Conservation (phyloP, 1,284 basidiomycete genomes). For the Mycena citricolor region DNA sequence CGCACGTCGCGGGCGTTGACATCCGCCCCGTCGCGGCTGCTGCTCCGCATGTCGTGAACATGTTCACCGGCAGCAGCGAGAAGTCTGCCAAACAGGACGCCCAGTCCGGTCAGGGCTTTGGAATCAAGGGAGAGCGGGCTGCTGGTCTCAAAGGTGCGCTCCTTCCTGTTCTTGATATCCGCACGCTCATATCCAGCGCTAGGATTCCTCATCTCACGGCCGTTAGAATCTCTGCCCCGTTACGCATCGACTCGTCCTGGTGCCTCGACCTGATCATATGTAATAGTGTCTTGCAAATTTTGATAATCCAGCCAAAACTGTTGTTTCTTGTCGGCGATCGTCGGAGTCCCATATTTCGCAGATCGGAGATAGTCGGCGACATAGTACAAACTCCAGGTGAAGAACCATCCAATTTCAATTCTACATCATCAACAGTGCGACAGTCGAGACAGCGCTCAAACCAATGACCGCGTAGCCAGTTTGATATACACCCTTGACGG, state of each 20-base stretch:
- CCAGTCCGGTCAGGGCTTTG: conserved; percentile 68
- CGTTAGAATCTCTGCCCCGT: conserved; percentile 58
- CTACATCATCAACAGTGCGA: conserved; percentile 59
- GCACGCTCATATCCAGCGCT: neutral
- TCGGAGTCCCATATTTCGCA: too few relatives aligned
- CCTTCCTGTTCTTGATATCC: conserved; percentile 2
- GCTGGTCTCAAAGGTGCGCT: conserved; percentile 56
- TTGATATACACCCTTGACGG: conserved; percentile 75
- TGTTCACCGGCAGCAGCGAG: conserved; percentile 32
- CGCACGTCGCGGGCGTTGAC: conserved; percentile 34
- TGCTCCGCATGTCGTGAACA: conserved; percentile 37
- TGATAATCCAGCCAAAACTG: too few relatives aligned
- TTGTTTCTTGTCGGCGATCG: too few relatives aligned
- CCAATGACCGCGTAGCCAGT: conserved; percentile 86
- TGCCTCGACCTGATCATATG: too few relatives aligned
- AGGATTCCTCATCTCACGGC: conserved; percentile 53
- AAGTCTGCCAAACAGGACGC: conserved; percentile 24
- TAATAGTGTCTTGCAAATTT: too few relatives aligned
- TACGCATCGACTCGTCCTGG: conserved; percentile 39
- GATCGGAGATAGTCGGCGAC: too few relatives aligned
- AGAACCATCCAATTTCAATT: too few relatives aligned
- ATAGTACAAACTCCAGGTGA: too few relatives aligned
- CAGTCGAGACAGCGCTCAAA: conserved; percentile 73
- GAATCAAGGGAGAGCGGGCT: conserved; percentile 72
- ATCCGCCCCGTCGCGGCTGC: conserved; percentile 43